Evolutionary conservation across 768 basidiomycete genomes (phyloP), one percentile per base, ranked within the genome.

Genomic region (Imleria badia): DNA sequence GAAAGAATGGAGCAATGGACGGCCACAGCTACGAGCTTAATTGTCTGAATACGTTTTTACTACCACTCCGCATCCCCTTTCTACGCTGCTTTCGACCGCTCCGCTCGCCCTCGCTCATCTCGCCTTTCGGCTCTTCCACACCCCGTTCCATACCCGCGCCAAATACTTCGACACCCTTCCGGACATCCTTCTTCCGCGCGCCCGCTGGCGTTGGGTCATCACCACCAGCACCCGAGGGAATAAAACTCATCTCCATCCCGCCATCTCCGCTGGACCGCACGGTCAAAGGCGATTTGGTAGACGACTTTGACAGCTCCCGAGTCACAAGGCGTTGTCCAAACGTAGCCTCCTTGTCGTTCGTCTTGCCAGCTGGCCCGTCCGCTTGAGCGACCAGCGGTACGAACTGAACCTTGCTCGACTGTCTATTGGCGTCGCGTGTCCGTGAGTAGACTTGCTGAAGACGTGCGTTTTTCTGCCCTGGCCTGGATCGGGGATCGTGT

Each of bases 61-160:
- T 93, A 30, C 94, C 96, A 67, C 93, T 97, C 48, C 96, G 79
- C 48, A 88, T 79, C 10, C 85, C 89, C 64, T 83, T 83, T 69
- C 95, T 75, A 63, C 91, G 79, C 35, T 89, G 80, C 33, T 81
- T 86, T 71, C 96, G 77, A n/a, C 96, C 95, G 39, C 78, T 80
- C 61, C 86, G 76, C 47, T 91, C 89, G 55, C 79, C 79, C 58
- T 88, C 89, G 34, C 75, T 80, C 63, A 86, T 68, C 54, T 76
- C 78, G 23, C 71, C 60, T 23, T 56, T 74, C 11, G 73, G 69
- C 38, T 81, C 81, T 45, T 75, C 77, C 3, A 81, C 80, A 2
- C 91, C 92, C 62, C 79, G 86, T 77, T 97, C 93, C 85, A 98
- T 75, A 22, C 94, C 94, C 41, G 85, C 89, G 26, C 94, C 94